Evolutionary conservation across 164 flowering plant genomes (phyloP).

Genomic region (Piper betle): DNA sequence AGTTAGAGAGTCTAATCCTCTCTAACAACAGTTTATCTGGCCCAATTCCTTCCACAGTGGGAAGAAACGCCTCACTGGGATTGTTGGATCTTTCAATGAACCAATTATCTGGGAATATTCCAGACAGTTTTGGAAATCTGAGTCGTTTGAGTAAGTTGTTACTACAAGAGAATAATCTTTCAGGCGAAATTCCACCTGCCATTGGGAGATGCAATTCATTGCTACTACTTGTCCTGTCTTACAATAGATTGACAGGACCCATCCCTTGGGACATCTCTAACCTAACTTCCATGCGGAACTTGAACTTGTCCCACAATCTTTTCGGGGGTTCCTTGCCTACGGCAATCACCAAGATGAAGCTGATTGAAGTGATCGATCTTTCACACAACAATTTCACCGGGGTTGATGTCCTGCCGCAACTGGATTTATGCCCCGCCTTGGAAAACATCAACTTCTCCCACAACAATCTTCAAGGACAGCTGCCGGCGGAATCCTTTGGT

Average conservation of each 20-base stretch:
- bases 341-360: constrained; percentile 36
- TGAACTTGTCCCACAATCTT: constrained; percentile 45
- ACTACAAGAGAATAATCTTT: constrained; percentile 39
- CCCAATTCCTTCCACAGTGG: constrained; percentile 24
- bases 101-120: constrained; percentile 31
- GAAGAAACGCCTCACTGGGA: constrained; percentile 20
- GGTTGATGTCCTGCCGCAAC: constrained; percentile 17
- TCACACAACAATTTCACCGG: constrained; percentile 41
- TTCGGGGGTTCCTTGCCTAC: constrained; percentile 42
- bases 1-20: constrained; percentile 28
- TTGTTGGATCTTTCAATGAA: constrained; percentile 44
- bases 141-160: constrained; percentile 16
- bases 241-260: constrained; percentile 34
- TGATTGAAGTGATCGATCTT: constrained; percentile 34
- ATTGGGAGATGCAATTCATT: constrained; percentile 30
- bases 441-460: constrained; percentile 26
- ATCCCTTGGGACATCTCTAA: constrained; percentile 32
- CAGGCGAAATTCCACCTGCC: constrained; percentile 38
- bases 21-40: constrained; percentile 29
- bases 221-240: constrained; percentile 39
- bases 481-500: constrained; percentile 33
- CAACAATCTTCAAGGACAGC: constrained; percentile 32
- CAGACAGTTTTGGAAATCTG: constrained; percentile 31
- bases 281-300: constrained; percentile 22
- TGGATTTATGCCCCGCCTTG: constrained; percentile 32